These are phyloP conservation scores for Thermothielavioides terrestris DNA, from an alignment of 495 filamentous ascomycete genomes.

Conservation along the genomic window DNA sequence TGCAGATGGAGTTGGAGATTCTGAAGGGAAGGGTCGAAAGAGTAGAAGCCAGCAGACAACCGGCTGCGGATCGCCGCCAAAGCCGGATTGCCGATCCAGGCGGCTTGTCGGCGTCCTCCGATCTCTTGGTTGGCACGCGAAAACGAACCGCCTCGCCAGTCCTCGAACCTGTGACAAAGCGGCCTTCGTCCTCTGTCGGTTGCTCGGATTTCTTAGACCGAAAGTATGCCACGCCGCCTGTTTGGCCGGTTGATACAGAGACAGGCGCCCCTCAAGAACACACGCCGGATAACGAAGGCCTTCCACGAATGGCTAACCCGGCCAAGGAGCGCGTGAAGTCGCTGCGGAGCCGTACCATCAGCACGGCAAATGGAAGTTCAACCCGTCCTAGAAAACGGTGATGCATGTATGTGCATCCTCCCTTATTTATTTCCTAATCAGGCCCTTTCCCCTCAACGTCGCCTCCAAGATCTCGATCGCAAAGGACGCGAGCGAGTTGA, in stretches of 20 bases:
- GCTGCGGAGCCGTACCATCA: background rate
- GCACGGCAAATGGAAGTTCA: background rate
- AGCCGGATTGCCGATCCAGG: background rate
- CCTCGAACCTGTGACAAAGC: background rate
- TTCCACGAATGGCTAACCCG: background rate
- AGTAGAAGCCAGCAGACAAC: conserved; percentile 16
- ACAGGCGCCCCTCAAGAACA: background rate
- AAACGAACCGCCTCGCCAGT: conserved; percentile 8
- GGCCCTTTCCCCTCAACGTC: conserved; percentile 17
- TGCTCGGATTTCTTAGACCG: conserved; percentile 3
- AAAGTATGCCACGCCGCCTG: background rate
- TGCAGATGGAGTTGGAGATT: conserved; percentile 36
- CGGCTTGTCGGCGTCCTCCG: background rate
- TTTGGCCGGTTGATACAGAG: background rate
- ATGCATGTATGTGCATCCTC: background rate
- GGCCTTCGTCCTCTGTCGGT: conserved; percentile 2
- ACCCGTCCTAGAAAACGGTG: background rate
- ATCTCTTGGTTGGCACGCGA: background rate
- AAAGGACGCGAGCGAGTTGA: conserved; percentile 28
- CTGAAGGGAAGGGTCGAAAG: conserved; percentile 28
- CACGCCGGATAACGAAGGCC: background rate
- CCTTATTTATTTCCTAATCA: background rate
- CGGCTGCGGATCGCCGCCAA: background rate
- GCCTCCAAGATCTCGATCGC: conserved; percentile 29
- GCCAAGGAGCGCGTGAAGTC: background rate